Evolutionary conservation across 2,329 filamentous ascomycete genomes (phyloP), one percentile per base, ranked within the genome.

Genomic region (Zopfia rhizophila): DNA sequence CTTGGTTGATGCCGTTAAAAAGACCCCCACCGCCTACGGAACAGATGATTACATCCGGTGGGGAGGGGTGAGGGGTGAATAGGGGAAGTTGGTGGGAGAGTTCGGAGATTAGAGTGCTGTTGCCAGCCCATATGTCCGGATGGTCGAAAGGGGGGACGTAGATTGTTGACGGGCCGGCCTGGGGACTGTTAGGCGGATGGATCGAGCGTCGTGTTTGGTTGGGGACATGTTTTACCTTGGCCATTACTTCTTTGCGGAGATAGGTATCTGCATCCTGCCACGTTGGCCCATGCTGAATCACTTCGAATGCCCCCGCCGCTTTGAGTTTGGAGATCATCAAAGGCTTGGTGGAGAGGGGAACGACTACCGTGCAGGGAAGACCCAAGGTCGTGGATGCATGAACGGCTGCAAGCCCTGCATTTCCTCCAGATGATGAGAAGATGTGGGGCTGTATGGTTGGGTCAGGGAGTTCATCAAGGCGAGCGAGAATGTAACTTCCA

Each of bases 331-430:
- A 75, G 37, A 91, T 80, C 84, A 95, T 92, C 51, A 86, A 71
- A 1, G 82, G 75, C 22, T 86, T 84, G 0, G 88, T 89, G 5
- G 76, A 77, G 7, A 76, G 66, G 0, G 91, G 89, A 1, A 94
- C 83, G 21, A 91, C 88, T 50, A 96, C 87, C 4, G 90, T 93
- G 66, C 84, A 86, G 1, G 83, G 85, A 25, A 83, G 80, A 5
- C 78, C 73, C 5, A 94, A 79, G 2, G 82, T 77, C 17, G 77
- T 75, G 10, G 90, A 88, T 1, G 90, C 88, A 35, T 84, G 86
- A 12, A 90, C 89, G 61, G 88, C 90, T 1, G 90, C 91, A 3
- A 96, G 82, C 1, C 91, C 91, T 2, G 91, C 91, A 65, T 96
- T 96, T 45, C 91, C 91, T 47, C 89, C 90, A 2, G 85, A 89